Percentiles rank a stretch among this genome's conserved stretches.
Evolutionary conservation across 805 yeast species (phyloP).

Genomic region (Candida sanyiensis): DNA sequence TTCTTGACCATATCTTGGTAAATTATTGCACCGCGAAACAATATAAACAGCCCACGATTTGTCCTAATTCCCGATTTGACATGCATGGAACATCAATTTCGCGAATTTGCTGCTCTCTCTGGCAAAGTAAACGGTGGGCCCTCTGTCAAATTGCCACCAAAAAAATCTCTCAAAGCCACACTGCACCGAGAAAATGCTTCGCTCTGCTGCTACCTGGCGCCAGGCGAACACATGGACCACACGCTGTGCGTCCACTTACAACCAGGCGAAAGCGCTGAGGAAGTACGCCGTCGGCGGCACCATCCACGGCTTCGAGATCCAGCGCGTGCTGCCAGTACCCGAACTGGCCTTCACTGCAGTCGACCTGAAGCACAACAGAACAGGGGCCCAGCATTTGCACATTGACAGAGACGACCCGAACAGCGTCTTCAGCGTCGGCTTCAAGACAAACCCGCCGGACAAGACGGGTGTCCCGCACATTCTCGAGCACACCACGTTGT

Average conservation of each 20-base stretch:
- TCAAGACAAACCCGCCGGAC: slow-evolving; percentile 93
- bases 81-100: no score
- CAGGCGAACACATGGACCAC: slow-evolving; percentile 8
- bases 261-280: slow-evolving; percentile 31
- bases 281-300: slow-evolving; percentile 61
- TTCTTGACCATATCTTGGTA: no score
- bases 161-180: background rate
- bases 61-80: no score
- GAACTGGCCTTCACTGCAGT: slow-evolving; percentile 80
- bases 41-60: no score
- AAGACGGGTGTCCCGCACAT: slow-evolving; percentile 96
- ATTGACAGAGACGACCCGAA: slow-evolving; percentile 77
- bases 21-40: no score
- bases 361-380: slow-evolving; percentile 54
- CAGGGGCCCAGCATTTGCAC: slow-evolving; percentile 82
- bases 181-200: no score
- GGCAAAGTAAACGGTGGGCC: no score
- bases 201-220: slow-evolving; percentile 8
- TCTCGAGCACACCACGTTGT: slow-evolving; percentile 89
- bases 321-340: slow-evolving; percentile 64
- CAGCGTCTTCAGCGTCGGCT: slow-evolving; percentile 83
- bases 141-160: no score
- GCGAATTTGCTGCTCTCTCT: no score
- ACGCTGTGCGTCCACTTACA: slow-evolving; percentile 22
- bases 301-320: slow-evolving; percentile 62